Evolutionary conservation across 2,329 filamentous ascomycete genomes (phyloP), one percentile per base, ranked within the genome.

Genomic region (Neopestalotiopsis rosae): DNA sequence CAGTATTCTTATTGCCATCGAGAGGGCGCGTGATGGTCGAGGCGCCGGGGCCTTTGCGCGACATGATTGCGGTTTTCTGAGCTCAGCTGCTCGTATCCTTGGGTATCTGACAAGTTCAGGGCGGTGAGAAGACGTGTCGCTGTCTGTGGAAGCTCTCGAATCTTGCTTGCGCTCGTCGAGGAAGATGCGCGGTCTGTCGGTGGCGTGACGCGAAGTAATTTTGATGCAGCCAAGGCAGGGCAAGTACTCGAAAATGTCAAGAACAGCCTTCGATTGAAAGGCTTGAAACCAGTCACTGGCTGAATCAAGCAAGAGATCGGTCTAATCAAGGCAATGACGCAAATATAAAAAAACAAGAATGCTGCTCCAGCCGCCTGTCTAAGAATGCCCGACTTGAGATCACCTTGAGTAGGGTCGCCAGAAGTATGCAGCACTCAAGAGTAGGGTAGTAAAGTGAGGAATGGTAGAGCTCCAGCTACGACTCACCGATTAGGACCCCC

Each of bases 31-130:
- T 69, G 62, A 72, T 71, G 40, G 71, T 70, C 30, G 71, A 69
- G 42, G 70, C 70, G 64, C 65, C 61, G 12, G 74, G 61, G 24
- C 77, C 71, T 72, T 79, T 81, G 65, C 80, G 80, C 61, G 81
- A 82, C 81, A 83, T 83, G 68, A 61, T 38, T 34, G 14, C 34
- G 32, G n/a, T 62, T 40, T 6, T 20, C 5, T 7, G 12, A 59
- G 57, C 24, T 14, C 9, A 30, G 24, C 24, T 59, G 9, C 20
- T 52, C 45, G 45, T 20, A 10, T 52, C 7, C 20, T 52, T 52
- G 45, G 17, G 20, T n/a, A 20, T 17, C 20, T 9, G 17, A n/a
- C 14, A n/a, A 20, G 17, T 52, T 52, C 13, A 49, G 7, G n/a
- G 45, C 45, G n/a, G 45, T 52, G 3, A 3, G 3, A 3, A 20